Conservation (phyloP, 192 early-diverging fungal species). For the Dissophora globulifera region DNA sequence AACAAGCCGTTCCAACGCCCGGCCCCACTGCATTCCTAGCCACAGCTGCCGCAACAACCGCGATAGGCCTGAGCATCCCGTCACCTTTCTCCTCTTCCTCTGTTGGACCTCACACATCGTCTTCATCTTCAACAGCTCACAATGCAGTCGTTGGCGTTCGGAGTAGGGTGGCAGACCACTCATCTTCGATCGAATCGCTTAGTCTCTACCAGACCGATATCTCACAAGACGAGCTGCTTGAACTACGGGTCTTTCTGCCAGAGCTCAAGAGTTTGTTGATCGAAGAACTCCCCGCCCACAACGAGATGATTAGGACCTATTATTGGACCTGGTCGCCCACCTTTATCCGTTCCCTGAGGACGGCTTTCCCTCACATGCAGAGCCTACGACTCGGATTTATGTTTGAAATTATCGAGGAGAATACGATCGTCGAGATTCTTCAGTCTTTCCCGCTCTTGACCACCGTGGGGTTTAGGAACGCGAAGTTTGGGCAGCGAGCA, state of each 20-base stretch:
- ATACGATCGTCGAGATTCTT: slow-evolving; percentile 37
- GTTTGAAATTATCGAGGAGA: slow-evolving; percentile 33
- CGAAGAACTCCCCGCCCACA: slow-evolving; percentile 36
- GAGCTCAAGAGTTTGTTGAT: slow-evolving; percentile 16
- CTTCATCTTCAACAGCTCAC: no score
- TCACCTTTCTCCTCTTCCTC: no score
- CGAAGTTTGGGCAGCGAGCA: slow-evolving; percentile 24
- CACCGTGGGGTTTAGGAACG: slow-evolving; percentile 35
- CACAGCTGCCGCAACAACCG: no score
- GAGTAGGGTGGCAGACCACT: neutral
- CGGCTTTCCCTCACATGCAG: slow-evolving; percentile 17
- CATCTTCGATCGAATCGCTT: slow-evolving; percentile 19
- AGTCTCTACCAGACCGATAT: slow-evolving; percentile 33
- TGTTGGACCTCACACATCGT: no score
- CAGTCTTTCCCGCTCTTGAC: slow-evolving; percentile 33
- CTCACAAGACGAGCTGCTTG: slow-evolving; percentile 30
- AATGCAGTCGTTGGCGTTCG: no score
- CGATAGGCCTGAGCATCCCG: no score
- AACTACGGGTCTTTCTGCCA: slow-evolving; percentile 4
- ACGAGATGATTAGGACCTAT: slow-evolving; percentile 53
- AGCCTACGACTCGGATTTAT: slow-evolving; percentile 23
- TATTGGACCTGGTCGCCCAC: slow-evolving; percentile 35
- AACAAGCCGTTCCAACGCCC: neutral
- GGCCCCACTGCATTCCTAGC: neutral
- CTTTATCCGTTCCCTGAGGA: slow-evolving; percentile 25